phyloP scores from a whole-genome alignment of 2,329 filamentous ascomycete species.

The Aspergillus sclerotialis region DNA sequence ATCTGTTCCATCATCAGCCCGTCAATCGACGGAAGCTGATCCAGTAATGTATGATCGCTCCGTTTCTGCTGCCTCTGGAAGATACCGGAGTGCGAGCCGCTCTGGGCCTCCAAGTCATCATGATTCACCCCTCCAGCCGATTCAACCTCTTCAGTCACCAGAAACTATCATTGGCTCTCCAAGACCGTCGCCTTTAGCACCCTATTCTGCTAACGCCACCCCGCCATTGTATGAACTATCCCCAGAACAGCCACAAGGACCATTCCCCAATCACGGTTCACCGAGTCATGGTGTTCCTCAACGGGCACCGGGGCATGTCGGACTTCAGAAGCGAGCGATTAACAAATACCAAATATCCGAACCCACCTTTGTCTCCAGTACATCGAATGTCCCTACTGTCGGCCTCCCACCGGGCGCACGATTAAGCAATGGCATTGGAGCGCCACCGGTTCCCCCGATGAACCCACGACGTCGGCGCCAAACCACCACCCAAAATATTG shows the following conservation, averaged over 20 bases:
- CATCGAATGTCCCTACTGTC: constrained; percentile 53
- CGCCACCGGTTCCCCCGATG: constrained; percentile 52
- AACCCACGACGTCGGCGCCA: constrained; percentile 52
- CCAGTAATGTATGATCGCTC: constrained; percentile 26
- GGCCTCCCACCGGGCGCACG: constrained; percentile 51
- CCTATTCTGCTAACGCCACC: constrained; percentile 47
- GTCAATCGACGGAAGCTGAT: constrained; percentile 31
- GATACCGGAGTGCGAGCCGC: constrained; percentile 33
- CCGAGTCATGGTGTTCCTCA: constrained; percentile 16
- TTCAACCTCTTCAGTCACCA: constrained; percentile 17
- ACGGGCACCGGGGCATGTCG: constrained; percentile 21
- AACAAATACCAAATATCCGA: constrained; percentile 58
- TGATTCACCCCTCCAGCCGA: constrained; percentile 25
- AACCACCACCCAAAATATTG: constrained; percentile 36
- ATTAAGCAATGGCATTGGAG: constrained; percentile 46
- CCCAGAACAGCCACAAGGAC: constrained; percentile 34
- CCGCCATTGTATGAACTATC: constrained; percentile 44
- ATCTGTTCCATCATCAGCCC: constrained; percentile 27
- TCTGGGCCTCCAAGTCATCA: constrained; percentile 28
- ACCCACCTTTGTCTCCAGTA: constrained; percentile 46
- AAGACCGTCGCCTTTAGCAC: constrained; percentile 39
- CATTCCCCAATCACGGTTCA: constrained; percentile 18
- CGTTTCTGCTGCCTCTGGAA: constrained; percentile 32
- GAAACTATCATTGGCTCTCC: constrained; percentile 34
- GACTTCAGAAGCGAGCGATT: constrained; percentile 49